Conservation (phyloP, 805 yeast species). For the Wickerhamiella siamensis region DNA sequence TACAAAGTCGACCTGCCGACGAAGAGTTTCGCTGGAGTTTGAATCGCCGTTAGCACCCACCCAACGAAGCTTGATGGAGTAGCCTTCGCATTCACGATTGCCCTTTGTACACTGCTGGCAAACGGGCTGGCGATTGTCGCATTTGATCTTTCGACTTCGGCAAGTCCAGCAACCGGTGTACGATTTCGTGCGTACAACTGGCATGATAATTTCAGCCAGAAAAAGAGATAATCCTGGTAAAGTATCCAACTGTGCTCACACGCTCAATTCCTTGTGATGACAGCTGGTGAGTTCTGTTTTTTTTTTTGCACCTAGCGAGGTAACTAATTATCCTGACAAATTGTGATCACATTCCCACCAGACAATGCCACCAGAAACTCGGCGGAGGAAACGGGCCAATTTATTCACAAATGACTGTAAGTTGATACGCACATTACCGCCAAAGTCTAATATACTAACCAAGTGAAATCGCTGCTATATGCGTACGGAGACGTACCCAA, state of each 20-base stretch:
- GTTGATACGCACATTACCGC: no score
- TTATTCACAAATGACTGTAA: constrained; percentile 32
- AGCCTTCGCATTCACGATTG: constrained; percentile 63
- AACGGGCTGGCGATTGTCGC: constrained; percentile 57
- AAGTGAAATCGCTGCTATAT: constrained; percentile 44
- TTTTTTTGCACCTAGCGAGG: no score
- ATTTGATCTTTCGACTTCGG: constrained; percentile 62
- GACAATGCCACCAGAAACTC: constrained; percentile 6
- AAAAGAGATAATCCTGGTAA: no score
- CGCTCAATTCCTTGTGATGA: no score
- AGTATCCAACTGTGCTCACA: no score
- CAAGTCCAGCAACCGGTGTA: constrained; percentile 87
- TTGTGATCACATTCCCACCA: neutral
- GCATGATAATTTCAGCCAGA: no score
- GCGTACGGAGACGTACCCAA: constrained; percentile 63
- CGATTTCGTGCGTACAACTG: constrained; percentile 42
- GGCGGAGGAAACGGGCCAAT: constrained; percentile 30
- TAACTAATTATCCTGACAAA: neutral
- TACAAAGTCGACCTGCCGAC: constrained; percentile 55
- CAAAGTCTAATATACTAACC: no score
- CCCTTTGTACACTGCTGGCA: constrained; percentile 61
- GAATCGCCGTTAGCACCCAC: constrained; percentile 21
- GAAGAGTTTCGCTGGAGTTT: constrained; percentile 3
- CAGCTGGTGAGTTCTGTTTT: no score
- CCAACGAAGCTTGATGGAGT: constrained; percentile 73